Conservation (phyloP, 2,329 filamentous ascomycete genomes). For the Juglanconis oblonga region DNA sequence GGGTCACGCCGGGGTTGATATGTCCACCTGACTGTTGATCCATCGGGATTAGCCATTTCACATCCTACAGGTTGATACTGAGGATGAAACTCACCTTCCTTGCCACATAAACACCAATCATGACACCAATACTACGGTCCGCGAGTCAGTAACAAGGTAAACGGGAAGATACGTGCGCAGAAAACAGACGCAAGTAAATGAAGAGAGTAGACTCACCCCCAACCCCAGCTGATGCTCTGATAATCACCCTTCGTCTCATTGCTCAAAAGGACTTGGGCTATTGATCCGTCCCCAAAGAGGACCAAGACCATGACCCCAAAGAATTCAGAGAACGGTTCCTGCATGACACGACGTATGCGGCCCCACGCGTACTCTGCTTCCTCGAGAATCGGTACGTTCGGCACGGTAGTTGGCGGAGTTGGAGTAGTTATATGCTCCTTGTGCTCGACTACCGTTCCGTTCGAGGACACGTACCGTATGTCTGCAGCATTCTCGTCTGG, state of each 20-base stretch:
- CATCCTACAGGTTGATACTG: neutral
- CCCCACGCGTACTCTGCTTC: conserved; percentile 40
- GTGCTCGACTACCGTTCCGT: neutral
- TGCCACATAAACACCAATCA: conserved; percentile 66
- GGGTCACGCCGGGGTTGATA: conserved; percentile 68
- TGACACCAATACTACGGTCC: conserved; percentile 55
- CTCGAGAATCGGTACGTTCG: neutral
- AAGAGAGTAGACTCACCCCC: conserved; percentile 37
- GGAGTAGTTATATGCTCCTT: neutral
- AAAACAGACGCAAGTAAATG: neutral
- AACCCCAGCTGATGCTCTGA: conserved; percentile 48
- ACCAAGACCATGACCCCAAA: conserved; percentile 66
- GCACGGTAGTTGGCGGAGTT: neutral
- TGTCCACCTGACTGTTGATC: conserved; percentile 51
- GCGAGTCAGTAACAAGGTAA: neutral
- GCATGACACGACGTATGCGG: conserved; percentile 45
- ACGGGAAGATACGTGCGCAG: neutral
- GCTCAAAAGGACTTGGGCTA: conserved; percentile 66
- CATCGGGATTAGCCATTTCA: neutral
- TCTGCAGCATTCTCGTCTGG: neutral
- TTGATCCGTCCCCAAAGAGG: conserved; percentile 68
- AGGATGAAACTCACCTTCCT: conserved; percentile 43
- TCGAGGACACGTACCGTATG: neutral
- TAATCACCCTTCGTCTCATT: conserved; percentile 44
- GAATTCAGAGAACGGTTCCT: conserved; percentile 65